Conservation (phyloP, 108 stramenopile genomes). For the Discostella stelligeroides region DNA sequence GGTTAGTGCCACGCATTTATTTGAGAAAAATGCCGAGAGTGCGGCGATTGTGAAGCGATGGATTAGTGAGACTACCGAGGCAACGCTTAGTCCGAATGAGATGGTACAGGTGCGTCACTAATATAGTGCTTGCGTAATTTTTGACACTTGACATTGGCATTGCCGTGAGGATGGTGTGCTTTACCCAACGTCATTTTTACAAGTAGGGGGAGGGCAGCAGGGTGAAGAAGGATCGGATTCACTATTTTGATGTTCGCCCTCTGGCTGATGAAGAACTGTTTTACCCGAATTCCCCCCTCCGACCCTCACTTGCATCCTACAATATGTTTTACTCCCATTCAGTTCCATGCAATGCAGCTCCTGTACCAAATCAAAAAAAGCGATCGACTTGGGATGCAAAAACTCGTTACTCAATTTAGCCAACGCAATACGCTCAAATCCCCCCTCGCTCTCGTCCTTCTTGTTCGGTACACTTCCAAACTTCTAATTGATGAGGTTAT, state of each 20-base stretch:
- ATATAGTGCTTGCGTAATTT: neutral
- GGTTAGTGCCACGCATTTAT: conserved; percentile 87
- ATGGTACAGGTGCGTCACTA: conserved; percentile 88
- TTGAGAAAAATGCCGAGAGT: conserved; percentile 70
- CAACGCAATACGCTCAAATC: conserved; percentile 88
- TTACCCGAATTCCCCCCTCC: neutral
- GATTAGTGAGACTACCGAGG: conserved; percentile 95
- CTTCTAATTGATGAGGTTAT: conserved; percentile 77
- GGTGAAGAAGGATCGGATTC: neutral
- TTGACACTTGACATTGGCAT: neutral
- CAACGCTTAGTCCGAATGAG: conserved; percentile 88
- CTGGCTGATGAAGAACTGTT: neutral
- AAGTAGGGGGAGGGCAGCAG: neutral
- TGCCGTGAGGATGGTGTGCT: neutral
- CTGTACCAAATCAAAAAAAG: conserved; percentile 98
- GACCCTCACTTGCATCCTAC: conserved; percentile 4
- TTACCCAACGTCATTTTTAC: no score
- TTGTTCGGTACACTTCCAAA: conserved; percentile 96
- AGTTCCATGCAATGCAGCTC: conserved; percentile 98
- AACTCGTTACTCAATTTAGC: conserved; percentile 91
- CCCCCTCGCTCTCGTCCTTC: conserved; percentile 91
- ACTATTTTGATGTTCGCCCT: neutral
- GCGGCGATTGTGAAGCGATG: conserved; percentile 89
- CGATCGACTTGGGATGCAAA: conserved; percentile 96
- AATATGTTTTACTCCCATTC: neutral